Evolutionary conservation across 2,329 filamentous ascomycete species (phyloP).

Genomic region (Alternaria solani): DNA sequence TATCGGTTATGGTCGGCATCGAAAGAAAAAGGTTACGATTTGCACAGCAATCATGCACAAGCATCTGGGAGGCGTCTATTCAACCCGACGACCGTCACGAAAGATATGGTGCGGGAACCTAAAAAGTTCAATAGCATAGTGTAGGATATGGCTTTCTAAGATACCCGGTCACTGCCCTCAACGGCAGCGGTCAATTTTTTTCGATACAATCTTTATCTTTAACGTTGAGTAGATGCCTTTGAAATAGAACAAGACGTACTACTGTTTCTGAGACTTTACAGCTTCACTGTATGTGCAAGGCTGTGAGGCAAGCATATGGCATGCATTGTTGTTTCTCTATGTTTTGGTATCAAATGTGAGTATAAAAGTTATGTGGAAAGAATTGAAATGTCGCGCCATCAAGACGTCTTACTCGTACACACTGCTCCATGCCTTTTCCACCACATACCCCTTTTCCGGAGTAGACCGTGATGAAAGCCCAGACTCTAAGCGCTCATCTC

Average conservation of each 20-base stretch:
- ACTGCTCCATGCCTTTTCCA: background rate
- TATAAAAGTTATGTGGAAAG: background rate
- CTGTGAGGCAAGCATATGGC: background rate
- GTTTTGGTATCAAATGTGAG: background rate
- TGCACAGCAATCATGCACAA: slow-evolving; percentile 16
- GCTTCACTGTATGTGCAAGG: background rate
- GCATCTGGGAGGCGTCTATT: slow-evolving; percentile 50
- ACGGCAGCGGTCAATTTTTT: slow-evolving; percentile 34
- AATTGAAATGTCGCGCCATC: slow-evolving; percentile 1
- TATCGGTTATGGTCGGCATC: background rate
- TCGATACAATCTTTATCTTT: slow-evolving; percentile 4
- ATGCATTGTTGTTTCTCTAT: background rate
- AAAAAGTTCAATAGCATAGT: slow-evolving; percentile 15
- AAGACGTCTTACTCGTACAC: slow-evolving; percentile 2
- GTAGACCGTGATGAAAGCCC: background rate
- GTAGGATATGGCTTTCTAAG: slow-evolving; percentile 23
- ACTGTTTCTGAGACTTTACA: background rate
- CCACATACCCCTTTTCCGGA: background rate
- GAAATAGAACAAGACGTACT: background rate
- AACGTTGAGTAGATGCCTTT: background rate
- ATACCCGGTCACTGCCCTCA: slow-evolving; percentile 43
- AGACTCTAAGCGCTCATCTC: background rate
- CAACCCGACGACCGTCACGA: slow-evolving; percentile 51
- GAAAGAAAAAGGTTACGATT: background rate
- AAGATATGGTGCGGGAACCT: slow-evolving; percentile 19